Base-by-base conservation (phyloP, 2,329 filamentous ascomycete genomes). In the Paecilomyces dactylethromorphus region DNA sequence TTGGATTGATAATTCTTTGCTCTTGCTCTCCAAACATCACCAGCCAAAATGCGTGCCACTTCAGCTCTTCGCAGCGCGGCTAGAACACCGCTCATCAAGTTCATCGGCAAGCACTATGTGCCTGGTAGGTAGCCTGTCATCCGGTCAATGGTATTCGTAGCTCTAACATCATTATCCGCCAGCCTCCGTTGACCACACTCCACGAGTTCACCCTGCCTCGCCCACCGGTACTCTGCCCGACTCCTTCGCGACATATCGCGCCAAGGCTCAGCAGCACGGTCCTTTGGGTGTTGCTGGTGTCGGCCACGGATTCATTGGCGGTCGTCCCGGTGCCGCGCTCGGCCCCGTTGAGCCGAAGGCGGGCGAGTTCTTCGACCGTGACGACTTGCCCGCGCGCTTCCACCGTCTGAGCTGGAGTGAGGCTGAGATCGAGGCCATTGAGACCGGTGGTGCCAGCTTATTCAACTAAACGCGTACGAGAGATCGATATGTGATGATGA, bases 391-490 rank as follows among this genome's bases (percentile, higher is more conserved):
- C 18, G 74, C 81, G 63, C 86, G 93, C 68, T 99, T 97, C 84
- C 86, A 87, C 70, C 84, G 91, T 64, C 79, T 84, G 54, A 83
- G 86, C 12, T 89, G 92, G 78, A 87, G 84, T 39, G 77, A 87
- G 66, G 87, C 87, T 51, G 94, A 99, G 84, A 99, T 99, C 61
- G 94, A 97, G 76, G 92, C 92, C 22, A 84, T 99, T 70, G 92
- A 97, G 84, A 94, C 91, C 58, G 94, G 92, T 58, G 94, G 94
- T 59, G 94, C 93, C 33, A 88, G 84, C 69, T 68, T 86, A 65
- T 82, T 80, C 66, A 80, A 77, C 62, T 85, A 74, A 72, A 67
- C 39, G 22, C 18, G 56, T 57, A 58, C n/a, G 39, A 45, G 15
- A 8, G n/a, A 45, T 45, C 15, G 8, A 45, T 45, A 18, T 45